phyloP scores from a whole-genome alignment of 352 stramenopile species.

The Peronospora destructor region DNA sequence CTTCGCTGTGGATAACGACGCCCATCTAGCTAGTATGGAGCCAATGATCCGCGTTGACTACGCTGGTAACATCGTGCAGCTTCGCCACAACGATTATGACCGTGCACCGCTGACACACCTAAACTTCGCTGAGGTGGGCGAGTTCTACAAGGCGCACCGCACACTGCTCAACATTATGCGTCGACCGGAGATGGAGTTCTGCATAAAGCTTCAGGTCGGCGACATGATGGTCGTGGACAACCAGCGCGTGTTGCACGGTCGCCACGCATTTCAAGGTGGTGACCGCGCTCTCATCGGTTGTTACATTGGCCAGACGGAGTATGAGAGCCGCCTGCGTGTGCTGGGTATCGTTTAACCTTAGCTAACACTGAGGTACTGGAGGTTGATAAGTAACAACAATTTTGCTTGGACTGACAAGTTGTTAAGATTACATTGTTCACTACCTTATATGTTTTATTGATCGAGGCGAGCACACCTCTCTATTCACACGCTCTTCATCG shows the following conservation, averaged over 20 bases:
- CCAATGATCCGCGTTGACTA: slow-evolving; percentile 74
- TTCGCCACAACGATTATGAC: slow-evolving; percentile 88
- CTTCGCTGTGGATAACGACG: slow-evolving; percentile 71
- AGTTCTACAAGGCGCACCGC: slow-evolving; percentile 74
- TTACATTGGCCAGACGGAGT: slow-evolving; percentile 85
- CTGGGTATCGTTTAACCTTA: slow-evolving; percentile 65
- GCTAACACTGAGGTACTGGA: background rate
- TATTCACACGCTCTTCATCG: slow-evolving; percentile 14
- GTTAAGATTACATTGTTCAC: background rate
- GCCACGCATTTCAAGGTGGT: slow-evolving; percentile 67
- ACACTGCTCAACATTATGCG: slow-evolving; percentile 62
- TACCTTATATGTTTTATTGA: background rate
- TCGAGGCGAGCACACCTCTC: slow-evolving; percentile 15
- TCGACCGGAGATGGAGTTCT: slow-evolving; percentile 53
- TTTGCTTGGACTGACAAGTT: background rate
- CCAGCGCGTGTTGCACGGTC: slow-evolving; percentile 80
- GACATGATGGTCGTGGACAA: slow-evolving; percentile 87
- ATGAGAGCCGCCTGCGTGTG: slow-evolving; percentile 75
- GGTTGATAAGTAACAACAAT: background rate
- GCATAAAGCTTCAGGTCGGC: slow-evolving; percentile 55
- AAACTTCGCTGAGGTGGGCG: slow-evolving; percentile 54
- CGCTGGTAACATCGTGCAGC: slow-evolving; percentile 62
- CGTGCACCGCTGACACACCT: slow-evolving; percentile 75
- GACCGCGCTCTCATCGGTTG: slow-evolving; percentile 79
- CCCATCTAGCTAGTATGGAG: slow-evolving; percentile 73